These are phyloP conservation scores for Termitomyces sp. DNA, from an alignment of 768 basidiomycete species.

Conservation along the genomic window DNA sequence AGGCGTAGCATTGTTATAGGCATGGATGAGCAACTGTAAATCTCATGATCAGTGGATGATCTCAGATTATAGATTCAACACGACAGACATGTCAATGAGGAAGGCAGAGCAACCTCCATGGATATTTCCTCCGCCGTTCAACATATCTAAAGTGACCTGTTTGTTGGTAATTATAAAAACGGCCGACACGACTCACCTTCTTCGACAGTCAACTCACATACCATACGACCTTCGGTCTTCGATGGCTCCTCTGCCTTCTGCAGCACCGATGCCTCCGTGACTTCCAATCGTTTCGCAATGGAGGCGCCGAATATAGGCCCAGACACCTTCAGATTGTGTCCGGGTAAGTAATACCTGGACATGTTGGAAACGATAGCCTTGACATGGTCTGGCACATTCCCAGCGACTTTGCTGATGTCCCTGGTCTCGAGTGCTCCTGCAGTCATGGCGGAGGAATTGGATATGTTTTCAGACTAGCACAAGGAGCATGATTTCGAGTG, in stretches of 20 bases:
- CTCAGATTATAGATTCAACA: not conserved
- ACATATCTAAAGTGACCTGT: constrained; percentile 38
- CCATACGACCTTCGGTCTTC: constrained; percentile 39
- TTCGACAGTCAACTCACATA: constrained; percentile 36
- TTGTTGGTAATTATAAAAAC: not conserved
- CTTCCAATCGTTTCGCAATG: constrained; percentile 17
- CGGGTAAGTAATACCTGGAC: constrained; percentile 11
- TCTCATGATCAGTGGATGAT: not conserved
- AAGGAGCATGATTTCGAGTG: not conserved
- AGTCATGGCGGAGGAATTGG: not conserved
- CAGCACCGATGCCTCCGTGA: constrained; percentile 37
- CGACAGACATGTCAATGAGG: constrained; percentile 46
- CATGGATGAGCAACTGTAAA: constrained; percentile 40
- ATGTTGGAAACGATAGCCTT: constrained; percentile 20
- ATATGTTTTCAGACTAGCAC: not conserved
- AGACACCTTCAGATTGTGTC: constrained; percentile 1
- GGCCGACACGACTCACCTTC: constrained; percentile 27
- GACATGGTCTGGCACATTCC: constrained; percentile 25
- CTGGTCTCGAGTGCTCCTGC: constrained; percentile 6
- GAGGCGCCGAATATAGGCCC: constrained; percentile 16
- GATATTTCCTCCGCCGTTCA: constrained; percentile 40
- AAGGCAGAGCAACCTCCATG: constrained; percentile 55
- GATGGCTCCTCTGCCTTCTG: constrained; percentile 39
- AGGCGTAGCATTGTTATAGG: constrained; percentile 33
- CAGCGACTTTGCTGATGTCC: constrained; percentile 20